Percentiles rank a stretch among this genome's conserved stretches.
Conservation (phyloP, 2,329 filamentous ascomycete genomes). For the Fusarium brevicatenulatum region DNA sequence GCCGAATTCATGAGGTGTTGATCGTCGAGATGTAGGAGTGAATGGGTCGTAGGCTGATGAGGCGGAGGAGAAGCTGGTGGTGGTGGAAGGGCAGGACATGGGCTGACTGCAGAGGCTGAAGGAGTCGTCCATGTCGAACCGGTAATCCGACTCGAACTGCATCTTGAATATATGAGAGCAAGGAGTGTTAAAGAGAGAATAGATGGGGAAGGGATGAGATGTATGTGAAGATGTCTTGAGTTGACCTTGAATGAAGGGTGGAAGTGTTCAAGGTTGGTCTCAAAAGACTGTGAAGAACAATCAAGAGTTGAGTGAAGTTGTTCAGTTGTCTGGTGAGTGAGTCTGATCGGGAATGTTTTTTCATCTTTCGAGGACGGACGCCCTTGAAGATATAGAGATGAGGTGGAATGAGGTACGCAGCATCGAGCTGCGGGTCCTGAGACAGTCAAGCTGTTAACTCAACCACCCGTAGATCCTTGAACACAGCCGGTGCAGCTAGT, state of each 20-base stretch:
- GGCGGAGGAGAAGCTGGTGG: constrained; percentile 53
- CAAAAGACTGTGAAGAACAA: constrained; percentile 31
- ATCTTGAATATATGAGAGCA: constrained; percentile 41
- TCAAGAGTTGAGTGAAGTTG: constrained; percentile 22
- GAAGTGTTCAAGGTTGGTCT: constrained; percentile 27
- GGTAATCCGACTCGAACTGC: constrained; percentile 53
- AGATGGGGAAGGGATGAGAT: constrained; percentile 3
- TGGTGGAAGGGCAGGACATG: constrained; percentile 50
- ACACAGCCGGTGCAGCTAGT: constrained; percentile 43
- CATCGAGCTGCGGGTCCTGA: constrained; percentile 47
- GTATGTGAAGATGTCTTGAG: constrained; percentile 25
- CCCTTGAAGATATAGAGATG: constrained; percentile 55
- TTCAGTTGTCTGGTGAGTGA: constrained; percentile 38
- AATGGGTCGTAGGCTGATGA: constrained; percentile 56
- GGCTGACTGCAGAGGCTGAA: constrained; percentile 52
- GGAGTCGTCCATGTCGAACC: constrained; percentile 54
- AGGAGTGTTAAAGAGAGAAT: constrained; percentile 17
- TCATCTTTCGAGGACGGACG: constrained; percentile 48
- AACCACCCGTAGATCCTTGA: constrained; percentile 47
- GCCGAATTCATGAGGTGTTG: constrained; percentile 53
- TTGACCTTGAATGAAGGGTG: constrained; percentile 29
- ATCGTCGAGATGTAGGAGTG: constrained; percentile 57
- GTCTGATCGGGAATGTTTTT: constrained; percentile 51
- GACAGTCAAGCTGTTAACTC: constrained; percentile 51
- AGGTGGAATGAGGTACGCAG: constrained; percentile 51